These are phyloP conservation scores for Saraca asoca DNA, from an alignment of 331 rosid species.

Conservation along the genomic window DNA sequence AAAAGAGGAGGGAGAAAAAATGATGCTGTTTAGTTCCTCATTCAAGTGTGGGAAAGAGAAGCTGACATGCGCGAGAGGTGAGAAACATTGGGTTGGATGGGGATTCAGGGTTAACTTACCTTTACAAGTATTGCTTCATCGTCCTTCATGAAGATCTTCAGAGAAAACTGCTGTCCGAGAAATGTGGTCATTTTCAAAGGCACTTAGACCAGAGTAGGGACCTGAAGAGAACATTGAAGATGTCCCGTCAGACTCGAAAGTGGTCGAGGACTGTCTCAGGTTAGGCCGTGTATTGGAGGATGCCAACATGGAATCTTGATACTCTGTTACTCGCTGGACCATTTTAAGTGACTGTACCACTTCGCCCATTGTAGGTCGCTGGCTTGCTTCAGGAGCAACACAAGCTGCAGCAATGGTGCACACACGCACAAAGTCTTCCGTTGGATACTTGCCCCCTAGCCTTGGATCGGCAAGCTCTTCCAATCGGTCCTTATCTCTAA, in stretches of 20 bases:
- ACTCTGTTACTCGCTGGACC: conserved; percentile 82
- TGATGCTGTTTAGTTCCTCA: conserved; percentile 29
- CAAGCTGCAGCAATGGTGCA: conserved; percentile 96
- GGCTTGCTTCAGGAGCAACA: conserved; percentile 90
- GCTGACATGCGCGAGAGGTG: conserved; percentile 7
- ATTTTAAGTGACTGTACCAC: conserved; percentile 94
- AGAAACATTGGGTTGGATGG: conserved; percentile 16
- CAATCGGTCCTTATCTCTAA: conserved; percentile 78
- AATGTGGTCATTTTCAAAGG: conserved; percentile 69
- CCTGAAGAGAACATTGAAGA: conserved; percentile 93
- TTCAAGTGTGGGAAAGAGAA: conserved; percentile 23
- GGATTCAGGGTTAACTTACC: conserved; percentile 25
- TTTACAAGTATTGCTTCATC: conserved; percentile 45
- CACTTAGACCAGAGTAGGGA: conserved; percentile 78
- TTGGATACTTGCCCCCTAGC: conserved; percentile 80
- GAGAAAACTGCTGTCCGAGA: conserved; percentile 83
- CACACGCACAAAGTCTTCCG: conserved; percentile 76
- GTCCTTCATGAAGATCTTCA: conserved; percentile 96
- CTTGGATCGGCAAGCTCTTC: conserved; percentile 79
- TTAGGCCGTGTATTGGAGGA: conserved; percentile 68
- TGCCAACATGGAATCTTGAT: conserved; percentile 53
- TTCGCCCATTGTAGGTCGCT: conserved; percentile 97
- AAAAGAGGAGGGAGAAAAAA: background rate
- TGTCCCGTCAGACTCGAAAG: conserved; percentile 82
- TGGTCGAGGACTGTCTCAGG: conserved; percentile 69